Evolutionary conservation across 768 basidiomycete genomes (phyloP).

Genomic region (Boletus rubropictus): DNA sequence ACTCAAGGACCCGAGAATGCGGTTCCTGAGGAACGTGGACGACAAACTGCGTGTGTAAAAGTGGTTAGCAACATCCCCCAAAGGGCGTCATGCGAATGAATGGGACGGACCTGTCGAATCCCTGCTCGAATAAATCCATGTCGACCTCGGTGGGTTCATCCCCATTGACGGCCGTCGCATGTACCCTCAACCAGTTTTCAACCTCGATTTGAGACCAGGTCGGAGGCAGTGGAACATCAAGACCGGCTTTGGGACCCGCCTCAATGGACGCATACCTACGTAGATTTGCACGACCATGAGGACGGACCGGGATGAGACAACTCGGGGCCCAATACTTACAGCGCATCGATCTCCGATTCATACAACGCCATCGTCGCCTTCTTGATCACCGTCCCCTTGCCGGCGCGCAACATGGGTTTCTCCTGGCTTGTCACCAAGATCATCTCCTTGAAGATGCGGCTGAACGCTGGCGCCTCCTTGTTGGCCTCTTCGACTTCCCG

Average conservation of each 20-base stretch:
- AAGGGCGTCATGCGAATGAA: neutral
- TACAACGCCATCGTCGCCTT: slow-evolving; percentile 38
- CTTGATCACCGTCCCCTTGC: slow-evolving; percentile 43
- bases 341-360: slow-evolving; percentile 39
- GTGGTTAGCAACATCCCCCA: too few species aligned
- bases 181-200: slow-evolving; percentile 23
- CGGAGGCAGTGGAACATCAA: slow-evolving; percentile 18
- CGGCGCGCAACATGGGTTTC: slow-evolving; percentile 41
- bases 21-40: slow-evolving; percentile 35
- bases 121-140: slow-evolving; percentile 29
- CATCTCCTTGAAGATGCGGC: slow-evolving; percentile 49
- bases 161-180: slow-evolving; percentile 16
- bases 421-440: slow-evolving; percentile 38
- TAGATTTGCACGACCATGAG: neutral
- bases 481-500: slow-evolving; percentile 40
- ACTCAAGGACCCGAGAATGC: slow-evolving; percentile 31
- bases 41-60: slow-evolving; percentile 26
- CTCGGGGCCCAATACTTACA: slow-evolving; percentile 27
- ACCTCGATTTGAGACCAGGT: slow-evolving; percentile 22
- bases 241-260: slow-evolving; percentile 16
- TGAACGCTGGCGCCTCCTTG: slow-evolving; percentile 34
- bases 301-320: neutral
- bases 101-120: slow-evolving; percentile 30
- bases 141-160: slow-evolving; percentile 4
- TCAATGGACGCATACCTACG: slow-evolving; percentile 29